A percentile compares a stretch with the other conserved stretches of the same genome.
These are phyloP conservation scores for Pichia gijzeniarum DNA, from an alignment of 805 yeast species.

Conservation along the genomic window DNA sequence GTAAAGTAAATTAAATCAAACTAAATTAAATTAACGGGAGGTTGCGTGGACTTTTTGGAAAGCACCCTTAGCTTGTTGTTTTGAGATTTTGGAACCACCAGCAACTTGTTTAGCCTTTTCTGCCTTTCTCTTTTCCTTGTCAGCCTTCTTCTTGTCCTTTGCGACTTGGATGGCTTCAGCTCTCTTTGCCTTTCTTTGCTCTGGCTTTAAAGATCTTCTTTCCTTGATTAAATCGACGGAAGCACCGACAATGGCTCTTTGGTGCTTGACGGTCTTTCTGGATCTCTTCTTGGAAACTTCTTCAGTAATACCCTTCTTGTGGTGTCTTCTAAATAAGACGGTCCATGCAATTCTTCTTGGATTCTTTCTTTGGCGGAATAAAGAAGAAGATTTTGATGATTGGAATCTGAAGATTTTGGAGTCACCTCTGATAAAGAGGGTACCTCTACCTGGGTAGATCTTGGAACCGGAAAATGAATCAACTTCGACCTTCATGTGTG, in stretches of 20 bases:
- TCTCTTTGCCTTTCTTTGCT: constrained; percentile 97
- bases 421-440: constrained; percentile 98
- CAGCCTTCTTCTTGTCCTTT: constrained; percentile 86
- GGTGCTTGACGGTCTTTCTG: constrained; percentile 96
- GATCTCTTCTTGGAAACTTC: constrained; percentile 95
- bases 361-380: constrained; percentile 99
- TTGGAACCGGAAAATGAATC: constrained; percentile 99
- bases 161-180: constrained; percentile 78
- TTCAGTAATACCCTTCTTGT: constrained; percentile 99
- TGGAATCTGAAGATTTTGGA: constrained; percentile 99
- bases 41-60: constrained; percentile 95
- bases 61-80: constrained; percentile 97
- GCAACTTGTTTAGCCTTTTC: constrained; percentile 81
- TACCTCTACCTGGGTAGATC: constrained; percentile 99
- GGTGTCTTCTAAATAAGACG: constrained; percentile 98
- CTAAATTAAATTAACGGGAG: constrained; percentile 65
- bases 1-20: not conserved
- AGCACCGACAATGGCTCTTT: constrained; percentile 99
- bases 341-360: constrained; percentile 99
- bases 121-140: constrained; percentile 92
- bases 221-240: constrained; percentile 96
- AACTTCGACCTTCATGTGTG: constrained; percentile 92
- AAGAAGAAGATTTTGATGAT: constrained; percentile 93
- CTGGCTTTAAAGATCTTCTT: constrained; percentile 94
- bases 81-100: constrained; percentile 75